Percentiles rank a stretch among this genome's conserved stretches.
phyloP scores from a whole-genome alignment of 441 rosid genomes.

The Daphne laureola region DNA sequence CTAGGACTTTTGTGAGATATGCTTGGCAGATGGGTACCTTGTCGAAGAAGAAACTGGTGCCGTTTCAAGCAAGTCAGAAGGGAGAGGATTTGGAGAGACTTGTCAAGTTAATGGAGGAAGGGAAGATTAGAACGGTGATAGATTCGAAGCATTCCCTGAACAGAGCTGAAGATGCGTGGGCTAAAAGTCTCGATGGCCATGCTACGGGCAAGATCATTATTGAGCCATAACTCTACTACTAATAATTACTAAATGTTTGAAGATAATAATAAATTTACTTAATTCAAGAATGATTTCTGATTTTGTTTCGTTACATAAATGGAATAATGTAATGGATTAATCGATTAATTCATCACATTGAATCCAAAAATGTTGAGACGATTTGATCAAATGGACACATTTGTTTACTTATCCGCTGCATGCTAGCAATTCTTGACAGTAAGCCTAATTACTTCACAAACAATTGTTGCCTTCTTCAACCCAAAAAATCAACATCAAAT shows the following conservation, averaged over 20 bases:
- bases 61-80: slow-evolving; percentile 27
- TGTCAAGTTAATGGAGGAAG: slow-evolving; percentile 45
- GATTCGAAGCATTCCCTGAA: slow-evolving; percentile 53
- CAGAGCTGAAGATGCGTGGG: slow-evolving; percentile 79
- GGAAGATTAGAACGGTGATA: slow-evolving; percentile 54
- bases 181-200: slow-evolving; percentile 58
- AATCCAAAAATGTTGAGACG: no score
- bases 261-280: no score
- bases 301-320: no score
- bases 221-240: slow-evolving; percentile 26
- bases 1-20: slow-evolving; percentile 33
- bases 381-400: no score
- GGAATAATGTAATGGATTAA: no score
- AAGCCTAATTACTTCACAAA: no score
- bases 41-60: slow-evolving; percentile 59
- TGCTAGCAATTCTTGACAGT: no score
- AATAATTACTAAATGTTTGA: background rate
- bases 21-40: slow-evolving; percentile 45
- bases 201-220: slow-evolving; percentile 73
- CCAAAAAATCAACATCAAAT: no score
- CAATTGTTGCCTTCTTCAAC: no score
- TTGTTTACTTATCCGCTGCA: no score
- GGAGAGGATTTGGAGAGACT: slow-evolving; percentile 39
- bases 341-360: no score
- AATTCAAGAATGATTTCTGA: no score